These are phyloP conservation scores for Takashimella tepidaria DNA, from an alignment of 1,284 basidiomycete genomes.

Conservation along the genomic window DNA sequence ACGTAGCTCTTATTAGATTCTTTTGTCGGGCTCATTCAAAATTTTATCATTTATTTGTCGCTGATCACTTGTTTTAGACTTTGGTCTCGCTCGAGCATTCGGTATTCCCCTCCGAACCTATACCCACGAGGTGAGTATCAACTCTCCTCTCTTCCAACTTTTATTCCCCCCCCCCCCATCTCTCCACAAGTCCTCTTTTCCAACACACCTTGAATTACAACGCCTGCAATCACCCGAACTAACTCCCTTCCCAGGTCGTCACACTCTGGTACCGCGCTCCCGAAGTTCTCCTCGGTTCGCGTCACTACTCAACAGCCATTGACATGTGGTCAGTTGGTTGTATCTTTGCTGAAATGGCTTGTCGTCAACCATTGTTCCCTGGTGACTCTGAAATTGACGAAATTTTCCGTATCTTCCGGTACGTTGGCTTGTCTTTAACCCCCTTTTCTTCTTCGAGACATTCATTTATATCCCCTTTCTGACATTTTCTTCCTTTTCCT, in stretches of 20 bases:
- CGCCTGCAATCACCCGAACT: slow-evolving; percentile 3
- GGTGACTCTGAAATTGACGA: slow-evolving; percentile 99
- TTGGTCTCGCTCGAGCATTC: slow-evolving; percentile 89
- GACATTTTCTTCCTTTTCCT: no score
- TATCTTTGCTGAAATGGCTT: slow-evolving; percentile 91
- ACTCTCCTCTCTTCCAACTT: not conserved
- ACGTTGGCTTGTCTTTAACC: slow-evolving; percentile 19
- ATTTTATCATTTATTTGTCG: not conserved
- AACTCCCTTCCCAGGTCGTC: slow-evolving; percentile 62
- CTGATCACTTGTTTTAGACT: slow-evolving; percentile 56
- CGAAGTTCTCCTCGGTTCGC: slow-evolving; percentile 92
- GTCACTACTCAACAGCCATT: slow-evolving; percentile 97
- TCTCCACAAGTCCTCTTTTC: not conserved
- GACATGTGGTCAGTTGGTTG: slow-evolving; percentile 99
- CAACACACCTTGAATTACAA: not conserved
- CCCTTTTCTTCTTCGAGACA: slow-evolving; percentile 5
- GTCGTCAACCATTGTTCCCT: slow-evolving; percentile 82
- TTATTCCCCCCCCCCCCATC: not conserved
- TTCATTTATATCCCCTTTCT: not conserved
- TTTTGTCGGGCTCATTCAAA: no score
- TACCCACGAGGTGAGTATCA: slow-evolving; percentile 72
- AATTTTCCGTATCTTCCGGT: slow-evolving; percentile 99
- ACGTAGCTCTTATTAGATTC: not conserved
- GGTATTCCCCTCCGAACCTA: slow-evolving; percentile 95
- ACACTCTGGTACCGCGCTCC: slow-evolving; percentile 99